Conservation (phyloP, 1,284 basidiomycete species). For the Moniliophthora roreri region DNA sequence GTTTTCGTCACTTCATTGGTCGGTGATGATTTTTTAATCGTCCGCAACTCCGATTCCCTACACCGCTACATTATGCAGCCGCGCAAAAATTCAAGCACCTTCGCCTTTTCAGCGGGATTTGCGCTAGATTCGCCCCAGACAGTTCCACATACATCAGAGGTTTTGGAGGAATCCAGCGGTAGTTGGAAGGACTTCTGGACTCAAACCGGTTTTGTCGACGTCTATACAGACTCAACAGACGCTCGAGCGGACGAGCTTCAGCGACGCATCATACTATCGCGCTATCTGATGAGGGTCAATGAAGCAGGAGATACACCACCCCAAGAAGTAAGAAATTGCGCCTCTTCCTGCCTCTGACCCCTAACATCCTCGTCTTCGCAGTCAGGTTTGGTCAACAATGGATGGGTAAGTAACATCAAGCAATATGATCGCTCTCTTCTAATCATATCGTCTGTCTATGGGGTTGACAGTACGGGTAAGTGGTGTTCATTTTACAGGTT, state of each 20-base stretch:
- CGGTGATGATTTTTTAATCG: conserved; percentile 40
- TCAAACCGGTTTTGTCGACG: conserved; percentile 51
- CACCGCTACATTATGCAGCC: conserved; percentile 39
- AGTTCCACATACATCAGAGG: conserved; percentile 22
- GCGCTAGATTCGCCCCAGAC: conserved; percentile 18
- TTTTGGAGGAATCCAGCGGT: conserved; percentile 34
- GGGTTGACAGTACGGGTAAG: conserved; percentile 28
- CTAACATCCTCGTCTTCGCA: conserved; percentile 21
- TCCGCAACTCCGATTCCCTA: conserved; percentile 35
- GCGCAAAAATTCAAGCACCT: conserved; percentile 16
- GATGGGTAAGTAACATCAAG: conserved; percentile 47
- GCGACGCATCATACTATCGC: conserved; percentile 53
- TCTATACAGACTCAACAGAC: conserved; percentile 49
- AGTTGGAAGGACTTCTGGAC: conserved; percentile 52
- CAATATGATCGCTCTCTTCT: neutral
- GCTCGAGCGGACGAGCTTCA: conserved; percentile 54
- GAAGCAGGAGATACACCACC: conserved; percentile 56
- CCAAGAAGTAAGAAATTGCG: conserved; percentile 48
- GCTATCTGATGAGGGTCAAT: conserved; percentile 59
- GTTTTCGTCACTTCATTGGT: conserved; percentile 45
- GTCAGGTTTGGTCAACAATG: conserved; percentile 60
- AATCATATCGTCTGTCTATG: neutral
- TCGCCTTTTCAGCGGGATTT: conserved; percentile 37
- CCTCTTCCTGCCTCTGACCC: neutral
- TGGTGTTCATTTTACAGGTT: neutral